These are phyloP conservation scores for Penicillium frequentans DNA, from an alignment of 2,329 filamentous ascomycete genomes.

Conservation along the genomic window DNA sequence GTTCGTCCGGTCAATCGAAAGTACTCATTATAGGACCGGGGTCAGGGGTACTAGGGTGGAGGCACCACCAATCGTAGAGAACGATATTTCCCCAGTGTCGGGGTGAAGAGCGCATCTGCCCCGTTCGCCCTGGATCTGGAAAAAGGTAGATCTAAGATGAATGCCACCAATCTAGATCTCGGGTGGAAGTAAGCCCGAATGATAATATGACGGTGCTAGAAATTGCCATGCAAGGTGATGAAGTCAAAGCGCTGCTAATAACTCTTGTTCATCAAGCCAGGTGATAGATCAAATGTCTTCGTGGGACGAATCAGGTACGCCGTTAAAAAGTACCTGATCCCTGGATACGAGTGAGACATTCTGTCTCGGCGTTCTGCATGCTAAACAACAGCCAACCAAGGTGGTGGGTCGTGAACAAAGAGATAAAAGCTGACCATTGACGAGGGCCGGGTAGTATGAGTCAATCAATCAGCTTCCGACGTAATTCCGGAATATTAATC, in stretches of 20 bases:
- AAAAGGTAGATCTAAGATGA: slow-evolving; percentile 4
- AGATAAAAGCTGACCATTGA: background rate
- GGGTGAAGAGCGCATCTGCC: slow-evolving; percentile 1
- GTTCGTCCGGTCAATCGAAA: slow-evolving; percentile 3
- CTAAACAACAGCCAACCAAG: slow-evolving; percentile 6
- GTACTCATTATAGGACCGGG: background rate
- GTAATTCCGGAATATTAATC: background rate
- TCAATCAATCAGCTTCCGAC: slow-evolving; percentile 16
- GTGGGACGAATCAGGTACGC: slow-evolving; percentile 5
- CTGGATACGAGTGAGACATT: background rate
- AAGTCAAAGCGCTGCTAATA: background rate
- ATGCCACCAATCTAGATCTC: slow-evolving; percentile 6
- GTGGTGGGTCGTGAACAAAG: slow-evolving; percentile 2
- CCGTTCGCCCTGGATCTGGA: slow-evolving; percentile 2
- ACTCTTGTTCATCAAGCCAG: background rate
- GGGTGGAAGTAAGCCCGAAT: slow-evolving; percentile 14
- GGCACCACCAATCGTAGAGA: background rate
- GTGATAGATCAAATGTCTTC: background rate
- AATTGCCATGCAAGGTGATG: slow-evolving; percentile 2
- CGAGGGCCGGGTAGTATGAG: slow-evolving; percentile 4
- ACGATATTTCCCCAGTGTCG: background rate
- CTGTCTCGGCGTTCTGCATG: slow-evolving; percentile 13
- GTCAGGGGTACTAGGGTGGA: background rate
- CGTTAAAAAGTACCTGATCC: background rate
- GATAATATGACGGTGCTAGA: background rate